Base-by-base conservation (phyloP, 116 monocot genomes). In the Phalaenopsis hybrid region DNA sequence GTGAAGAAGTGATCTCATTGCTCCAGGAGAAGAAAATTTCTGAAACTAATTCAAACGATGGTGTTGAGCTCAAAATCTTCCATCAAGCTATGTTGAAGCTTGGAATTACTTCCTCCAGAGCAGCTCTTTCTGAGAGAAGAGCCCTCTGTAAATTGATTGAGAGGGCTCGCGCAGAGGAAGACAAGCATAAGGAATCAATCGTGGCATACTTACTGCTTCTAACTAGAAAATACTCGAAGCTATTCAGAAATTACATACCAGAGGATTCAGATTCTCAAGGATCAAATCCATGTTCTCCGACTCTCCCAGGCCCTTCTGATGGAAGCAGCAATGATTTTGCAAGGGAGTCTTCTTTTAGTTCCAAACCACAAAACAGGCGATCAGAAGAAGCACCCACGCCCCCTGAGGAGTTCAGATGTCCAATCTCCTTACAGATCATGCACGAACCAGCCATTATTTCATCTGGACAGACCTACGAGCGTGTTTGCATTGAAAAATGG, bases 381-480 rank as follows among this genome's bases (percentile, higher is more conserved):
- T 45, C 65, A 43, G 65, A 43, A n/a, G 61, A 79, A 34, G 46
- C n/a, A 43, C 57, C 34, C 11, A 79, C 44, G 6, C 49, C 50
- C 28, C 90, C 90, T n/a, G 82, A 82, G 44, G 90, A 90, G 82
- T 80, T 88, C 57, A 88, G 88, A 68, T 94, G 94, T 76, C 92
- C 94, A 0, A 86, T 94, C 31, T 92, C 94, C 76, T 84, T 92
- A 46, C 86, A 92, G 82, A 75, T 94, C 5, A 94, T 94, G 94
- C 89, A 84, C 81, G 94, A 94, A 63, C 94, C 94, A 17, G 92
- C 92, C n/a, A 90, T 94, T 72, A 87, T 94, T 74, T 87, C 88
- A 48, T 94, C 94, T 8, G 94, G 94, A 6, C 94, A 94, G 78
- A 94, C 94, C 15, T 94, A 94, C 79, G 94, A 94, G 65, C 88